Evolutionary conservation across 108 stramenopile species (phyloP), one percentile per base, ranked within the genome.

Genomic region (Skeletonema marinoi): DNA sequence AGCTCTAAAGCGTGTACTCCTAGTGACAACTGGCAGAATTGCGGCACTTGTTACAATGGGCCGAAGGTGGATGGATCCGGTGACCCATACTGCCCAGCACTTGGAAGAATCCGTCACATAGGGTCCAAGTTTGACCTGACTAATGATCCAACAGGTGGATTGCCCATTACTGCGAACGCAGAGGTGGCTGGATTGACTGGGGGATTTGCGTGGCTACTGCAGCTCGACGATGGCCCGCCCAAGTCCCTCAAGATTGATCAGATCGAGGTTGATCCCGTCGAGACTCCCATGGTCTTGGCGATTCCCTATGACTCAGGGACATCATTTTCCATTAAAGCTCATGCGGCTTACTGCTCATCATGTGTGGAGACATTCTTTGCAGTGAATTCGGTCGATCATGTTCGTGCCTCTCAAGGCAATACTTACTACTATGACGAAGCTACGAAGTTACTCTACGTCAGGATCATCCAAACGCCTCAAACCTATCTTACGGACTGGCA

Each of bases 151-250:
- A 25, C 29, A 0, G 50, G 50, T 3, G 79, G 74, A 16, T 17
- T 84, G 19, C 78, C 78, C 3, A 67, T 84, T 6, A 84, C 83
- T 6, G 83, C 83, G 8, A 73, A 79, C 7, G 38, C 78, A 0
- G 83, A 84, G 32, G 56, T 80, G 10, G 74, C 65, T 19, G 78
- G 83, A 6, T 60, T 63, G 14, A 50, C 60, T 2, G 83, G 83
- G 68, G 83, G 83, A 0, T 84, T 75, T 66, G 83, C 78, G 0
- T 84, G 83, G 83, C 46, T 75, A 1, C 36, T 84, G 3, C 36
- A 68, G 25, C 39, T 84, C 31, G 48, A 79, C 25, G 62, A 65
- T 13, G 83, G 83, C 12, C 72, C 83, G 17, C 83, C 83, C 14
- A 69, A 56, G 51, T 56, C 32, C 3, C 29, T 75, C n/a, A 51